These are phyloP conservation scores for Cadophora gregata DNA, from an alignment of 2,329 filamentous ascomycete genomes.

Conservation along the genomic window DNA sequence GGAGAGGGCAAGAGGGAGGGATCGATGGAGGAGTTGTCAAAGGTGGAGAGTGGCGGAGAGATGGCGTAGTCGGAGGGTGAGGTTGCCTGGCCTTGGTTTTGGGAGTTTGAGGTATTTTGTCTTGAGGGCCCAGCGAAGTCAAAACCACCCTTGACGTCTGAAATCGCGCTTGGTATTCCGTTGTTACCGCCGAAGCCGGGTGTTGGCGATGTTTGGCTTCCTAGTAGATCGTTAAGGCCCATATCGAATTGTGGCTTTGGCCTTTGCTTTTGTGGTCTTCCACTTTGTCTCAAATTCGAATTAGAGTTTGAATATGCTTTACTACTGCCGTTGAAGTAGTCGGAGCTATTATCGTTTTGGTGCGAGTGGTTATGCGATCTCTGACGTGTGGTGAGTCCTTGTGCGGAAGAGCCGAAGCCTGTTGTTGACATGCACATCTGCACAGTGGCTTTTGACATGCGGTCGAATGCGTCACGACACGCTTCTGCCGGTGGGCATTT, in stretches of 20 bases:
- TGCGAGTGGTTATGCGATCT: constrained; percentile 24
- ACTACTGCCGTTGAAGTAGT: constrained; percentile 34
- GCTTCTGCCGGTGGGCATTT: constrained; percentile 96
- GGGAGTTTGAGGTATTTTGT: constrained; percentile 21
- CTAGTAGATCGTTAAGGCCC: constrained; percentile 43
- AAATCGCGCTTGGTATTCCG: background rate
- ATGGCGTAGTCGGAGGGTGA: constrained; percentile 37
- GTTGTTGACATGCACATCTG: constrained; percentile 90
- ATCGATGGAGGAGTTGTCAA: constrained; percentile 40
- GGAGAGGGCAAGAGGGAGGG: constrained; percentile 37
- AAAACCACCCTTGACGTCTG: constrained; percentile 32
- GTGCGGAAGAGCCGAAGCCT: constrained; percentile 41
- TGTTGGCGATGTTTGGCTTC: constrained; percentile 22
- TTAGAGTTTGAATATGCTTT: constrained; percentile 15
- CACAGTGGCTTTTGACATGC: constrained; percentile 93
- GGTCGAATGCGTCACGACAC: constrained; percentile 91
- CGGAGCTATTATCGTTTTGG: constrained; percentile 13
- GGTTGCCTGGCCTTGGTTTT: constrained; percentile 2
- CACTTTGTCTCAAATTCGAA: constrained; percentile 10
- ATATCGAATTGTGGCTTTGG: constrained; percentile 44
- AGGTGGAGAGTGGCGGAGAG: constrained; percentile 37
- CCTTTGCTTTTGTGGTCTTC: constrained; percentile 20
- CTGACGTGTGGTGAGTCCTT: constrained; percentile 36
- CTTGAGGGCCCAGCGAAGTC: constrained; percentile 23
- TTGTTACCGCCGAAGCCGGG: constrained; percentile 1